phyloP scores from a whole-genome alignment of 2,329 filamentous ascomycete genomes.

The Fusarium ramigenum region DNA sequence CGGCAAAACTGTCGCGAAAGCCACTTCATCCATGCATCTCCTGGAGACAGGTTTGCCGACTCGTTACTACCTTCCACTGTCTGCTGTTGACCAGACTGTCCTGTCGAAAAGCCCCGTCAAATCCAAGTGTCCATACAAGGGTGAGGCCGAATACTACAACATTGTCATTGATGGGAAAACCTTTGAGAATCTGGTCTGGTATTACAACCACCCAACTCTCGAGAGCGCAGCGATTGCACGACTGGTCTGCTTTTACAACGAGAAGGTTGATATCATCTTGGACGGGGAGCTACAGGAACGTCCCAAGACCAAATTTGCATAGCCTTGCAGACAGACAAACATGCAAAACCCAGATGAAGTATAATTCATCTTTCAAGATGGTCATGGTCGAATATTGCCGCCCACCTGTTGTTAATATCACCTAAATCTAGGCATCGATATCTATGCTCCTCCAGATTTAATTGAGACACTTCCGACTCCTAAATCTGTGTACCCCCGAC shows the following conservation, averaged over 20 bases:
- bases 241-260: slow-evolving; percentile 72
- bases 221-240: slow-evolving; percentile 67
- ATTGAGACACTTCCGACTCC: background rate
- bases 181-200: slow-evolving; percentile 68
- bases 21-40: slow-evolving; percentile 60
- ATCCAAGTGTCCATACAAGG: slow-evolving; percentile 75
- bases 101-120: slow-evolving; percentile 60
- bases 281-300: slow-evolving; percentile 55
- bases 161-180: slow-evolving; percentile 57
- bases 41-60: slow-evolving; percentile 68
- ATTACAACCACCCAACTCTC: slow-evolving; percentile 64
- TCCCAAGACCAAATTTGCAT: slow-evolving; percentile 44
- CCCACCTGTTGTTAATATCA: rapidly evolving
- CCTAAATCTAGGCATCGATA: background rate
- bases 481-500: background rate
- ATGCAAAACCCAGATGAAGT: too few species aligned
- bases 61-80: slow-evolving; percentile 67
- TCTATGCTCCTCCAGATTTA: background rate
- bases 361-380: background rate
- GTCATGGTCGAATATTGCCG: background rate
- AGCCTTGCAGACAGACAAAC: background rate
- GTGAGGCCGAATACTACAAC: slow-evolving; percentile 69
- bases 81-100: slow-evolving; percentile 55
- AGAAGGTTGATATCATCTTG: slow-evolving; percentile 71
- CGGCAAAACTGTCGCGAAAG: slow-evolving; percentile 58